A percentile compares a stretch with the other conserved stretches of the same genome.
Conservation (phyloP, 768 basidiomycete genomes). For the Cystofilobasidium bisporidii region DNA sequence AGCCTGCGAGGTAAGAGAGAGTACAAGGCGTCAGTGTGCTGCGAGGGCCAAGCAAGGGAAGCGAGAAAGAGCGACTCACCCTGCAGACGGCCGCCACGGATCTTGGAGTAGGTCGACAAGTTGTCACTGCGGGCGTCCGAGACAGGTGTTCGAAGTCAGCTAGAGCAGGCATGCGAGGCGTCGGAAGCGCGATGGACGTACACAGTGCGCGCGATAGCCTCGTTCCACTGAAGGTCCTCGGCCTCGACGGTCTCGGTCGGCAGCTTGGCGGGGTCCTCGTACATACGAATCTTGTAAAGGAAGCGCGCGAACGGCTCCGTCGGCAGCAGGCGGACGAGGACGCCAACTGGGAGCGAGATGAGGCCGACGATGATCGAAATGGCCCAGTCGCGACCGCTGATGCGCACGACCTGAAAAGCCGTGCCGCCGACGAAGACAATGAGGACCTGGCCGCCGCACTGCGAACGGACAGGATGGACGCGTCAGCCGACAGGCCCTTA, state of each 20-base stretch:
- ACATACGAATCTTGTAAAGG: constrained; percentile 51
- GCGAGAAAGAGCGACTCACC: too few species aligned
- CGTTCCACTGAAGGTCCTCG: constrained; percentile 50
- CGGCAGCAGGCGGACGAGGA: constrained; percentile 66
- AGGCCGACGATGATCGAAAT: constrained; percentile 79
- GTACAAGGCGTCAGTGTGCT: too few species aligned
- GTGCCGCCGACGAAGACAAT: constrained; percentile 86
- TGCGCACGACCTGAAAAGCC: constrained; percentile 76
- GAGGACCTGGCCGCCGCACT: constrained; percentile 59
- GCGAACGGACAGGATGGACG: too few species aligned
- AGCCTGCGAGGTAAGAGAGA: too few species aligned
- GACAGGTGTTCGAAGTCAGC: too few species aligned
- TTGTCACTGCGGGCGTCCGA: too few species aligned
- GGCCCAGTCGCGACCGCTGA: constrained; percentile 81
- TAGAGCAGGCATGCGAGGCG: too few species aligned
- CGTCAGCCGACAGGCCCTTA: too few species aligned
- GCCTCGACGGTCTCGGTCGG: constrained; percentile 31
- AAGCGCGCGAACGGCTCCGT: constrained; percentile 61
- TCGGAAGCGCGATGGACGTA: too few species aligned
- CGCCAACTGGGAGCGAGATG: constrained; percentile 80
- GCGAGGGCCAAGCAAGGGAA: too few species aligned
- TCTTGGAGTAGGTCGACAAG: constrained; percentile 64
- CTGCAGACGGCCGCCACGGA: constrained; percentile 80
- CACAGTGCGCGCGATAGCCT: constrained; percentile 70
- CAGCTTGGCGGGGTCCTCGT: constrained; percentile 11